Conservation (phyloP, 257 asterid genomes). For the Misopates orontium region DNA sequence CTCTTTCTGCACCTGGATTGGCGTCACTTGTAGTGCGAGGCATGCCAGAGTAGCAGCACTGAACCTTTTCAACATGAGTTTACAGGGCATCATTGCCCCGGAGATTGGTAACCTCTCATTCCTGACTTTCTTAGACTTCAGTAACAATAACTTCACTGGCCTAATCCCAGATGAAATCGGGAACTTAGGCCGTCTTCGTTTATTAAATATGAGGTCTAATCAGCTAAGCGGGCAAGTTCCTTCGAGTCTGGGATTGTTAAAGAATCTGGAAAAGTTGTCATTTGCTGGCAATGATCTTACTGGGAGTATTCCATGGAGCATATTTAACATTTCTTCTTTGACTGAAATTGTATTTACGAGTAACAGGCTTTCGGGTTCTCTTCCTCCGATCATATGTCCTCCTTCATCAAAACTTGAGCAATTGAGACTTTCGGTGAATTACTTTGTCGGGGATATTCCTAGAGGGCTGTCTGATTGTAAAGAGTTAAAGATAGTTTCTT, state of each 20-base stretch:
- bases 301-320: neutral
- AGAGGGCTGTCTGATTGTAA: neutral
- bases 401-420: neutral
- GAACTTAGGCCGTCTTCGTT: conserved; percentile 6
- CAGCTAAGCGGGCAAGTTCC: too few relatives aligned
- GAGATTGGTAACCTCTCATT: conserved; percentile 17
- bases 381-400: neutral
- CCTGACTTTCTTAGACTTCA: neutral
- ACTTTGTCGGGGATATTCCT: neutral
- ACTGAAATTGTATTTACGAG: too few relatives aligned
- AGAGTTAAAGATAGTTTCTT: neutral
- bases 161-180: conserved; percentile 1
- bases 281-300: too few relatives aligned
- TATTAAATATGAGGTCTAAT: neutral
- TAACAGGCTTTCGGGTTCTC: neutral
- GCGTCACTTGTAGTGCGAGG: conserved; percentile 15
- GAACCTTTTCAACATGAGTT: neutral
- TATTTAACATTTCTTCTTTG: neutral
- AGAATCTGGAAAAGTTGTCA: too few relatives aligned
- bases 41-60: conserved; percentile 1
- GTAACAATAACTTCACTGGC: conserved; percentile 19
- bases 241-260: too few relatives aligned
- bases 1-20: conserved; percentile 22
- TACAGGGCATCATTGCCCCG: neutral
- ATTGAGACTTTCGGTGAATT: neutral